These are phyloP conservation scores for Carex pumila DNA, from an alignment of 176 grass and related monocot genomes.

Conservation along the genomic window DNA sequence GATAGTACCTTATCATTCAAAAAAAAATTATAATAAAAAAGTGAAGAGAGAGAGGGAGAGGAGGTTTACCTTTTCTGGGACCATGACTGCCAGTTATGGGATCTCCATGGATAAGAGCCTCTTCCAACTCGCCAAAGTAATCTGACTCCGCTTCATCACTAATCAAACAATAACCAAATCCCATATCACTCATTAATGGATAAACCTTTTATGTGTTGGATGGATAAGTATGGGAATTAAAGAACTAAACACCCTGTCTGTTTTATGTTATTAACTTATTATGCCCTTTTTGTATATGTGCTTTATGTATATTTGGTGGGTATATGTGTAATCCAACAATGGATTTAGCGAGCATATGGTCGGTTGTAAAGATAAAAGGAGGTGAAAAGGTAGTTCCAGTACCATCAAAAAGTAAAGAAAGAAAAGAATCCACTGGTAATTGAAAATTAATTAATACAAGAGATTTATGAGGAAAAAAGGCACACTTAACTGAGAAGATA, in stretches of 20 bases:
- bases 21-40: not conserved
- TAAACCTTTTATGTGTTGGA: constrained; percentile 32
- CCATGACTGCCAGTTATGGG: constrained; percentile 8
- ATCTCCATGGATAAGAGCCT: constrained; percentile 72
- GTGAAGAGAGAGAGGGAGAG: not conserved
- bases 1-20: not conserved
- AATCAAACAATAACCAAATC: constrained; percentile 41
- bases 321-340: constrained; percentile 68
- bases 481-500: constrained; percentile 5
- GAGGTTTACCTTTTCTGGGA: constrained; percentile 43
- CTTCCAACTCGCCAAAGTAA: constrained; percentile 76
- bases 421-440: constrained; percentile 32
- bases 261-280: not conserved
- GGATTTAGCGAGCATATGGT: constrained; percentile 36
- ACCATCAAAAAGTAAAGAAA: constrained; percentile 26
- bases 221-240: constrained; percentile 64
- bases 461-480: constrained; percentile 8
- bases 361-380: constrained; percentile 67
- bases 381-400: constrained; percentile 10
- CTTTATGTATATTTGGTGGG: constrained; percentile 39
- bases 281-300: constrained; percentile 11
- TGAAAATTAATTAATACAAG: constrained; percentile 45
- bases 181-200: constrained; percentile 18
- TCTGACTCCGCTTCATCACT: constrained; percentile 59
- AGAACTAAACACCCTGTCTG: constrained; percentile 12